Evolutionary conservation across 2,329 filamentous ascomycete species (phyloP).

Genomic region (Phaeosphaeria sp.): DNA sequence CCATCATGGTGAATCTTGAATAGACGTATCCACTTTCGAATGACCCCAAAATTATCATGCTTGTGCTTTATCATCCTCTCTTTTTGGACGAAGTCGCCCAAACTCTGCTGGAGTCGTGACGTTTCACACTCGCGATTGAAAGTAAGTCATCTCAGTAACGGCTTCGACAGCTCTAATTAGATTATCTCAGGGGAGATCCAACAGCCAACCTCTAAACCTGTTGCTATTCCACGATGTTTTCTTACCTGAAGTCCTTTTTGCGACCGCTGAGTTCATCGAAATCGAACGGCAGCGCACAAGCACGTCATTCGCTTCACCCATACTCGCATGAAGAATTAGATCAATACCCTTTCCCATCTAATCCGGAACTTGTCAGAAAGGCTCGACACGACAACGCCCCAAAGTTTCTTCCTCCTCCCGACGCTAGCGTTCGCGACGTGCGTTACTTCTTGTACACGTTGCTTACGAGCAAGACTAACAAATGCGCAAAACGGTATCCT

Average conservation of each 20-base stretch:
- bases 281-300: neutral
- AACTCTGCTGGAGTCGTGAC: too few relatives aligned
- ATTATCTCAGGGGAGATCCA: too few relatives aligned
- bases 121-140: too few relatives aligned
- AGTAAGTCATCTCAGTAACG: too few relatives aligned
- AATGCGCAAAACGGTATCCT: slow-evolving; percentile 19
- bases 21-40: neutral
- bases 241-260: neutral
- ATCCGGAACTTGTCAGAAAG: neutral
- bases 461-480: slow-evolving; percentile 17
- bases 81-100: too few relatives aligned
- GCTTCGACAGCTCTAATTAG: neutral
- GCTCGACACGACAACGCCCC: slow-evolving; percentile 1
- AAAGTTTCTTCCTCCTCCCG: neutral
- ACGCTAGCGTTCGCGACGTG: slow-evolving; percentile 11
- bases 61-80: too few relatives aligned
- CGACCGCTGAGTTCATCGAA: neutral
- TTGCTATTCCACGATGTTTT: neutral
- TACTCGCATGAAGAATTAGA: neutral
- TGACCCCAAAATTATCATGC: too few relatives aligned
- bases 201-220: too few relatives aligned
- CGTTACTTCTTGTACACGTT: slow-evolving; percentile 29
- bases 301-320: neutral
- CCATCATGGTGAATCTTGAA: neutral
- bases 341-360: slow-evolving; percentile 1